A percentile compares a stretch with the other conserved stretches of the same genome.
phyloP scores from a whole-genome alignment of 768 basidiomycete species.

The Amanita molliuscula region DNA sequence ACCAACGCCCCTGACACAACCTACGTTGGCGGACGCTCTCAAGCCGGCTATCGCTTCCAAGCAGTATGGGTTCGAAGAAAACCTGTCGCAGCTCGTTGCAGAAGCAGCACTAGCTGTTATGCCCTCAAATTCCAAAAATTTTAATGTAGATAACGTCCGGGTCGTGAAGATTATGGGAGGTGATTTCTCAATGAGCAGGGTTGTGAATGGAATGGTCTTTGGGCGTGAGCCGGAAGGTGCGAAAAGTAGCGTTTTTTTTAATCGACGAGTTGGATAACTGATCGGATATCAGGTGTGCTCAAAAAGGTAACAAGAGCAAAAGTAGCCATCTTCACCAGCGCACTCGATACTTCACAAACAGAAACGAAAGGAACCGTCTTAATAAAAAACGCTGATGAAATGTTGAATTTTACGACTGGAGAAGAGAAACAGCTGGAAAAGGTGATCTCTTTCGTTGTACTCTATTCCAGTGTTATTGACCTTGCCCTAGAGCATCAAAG shows the following conservation, averaged over 20 bases:
- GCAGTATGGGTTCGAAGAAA: slow-evolving; percentile 90
- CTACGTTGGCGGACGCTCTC: slow-evolving; percentile 63
- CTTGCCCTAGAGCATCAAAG: slow-evolving; percentile 73
- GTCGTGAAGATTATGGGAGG: slow-evolving; percentile 99
- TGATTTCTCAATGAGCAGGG: slow-evolving; percentile 70
- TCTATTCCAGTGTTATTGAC: not conserved
- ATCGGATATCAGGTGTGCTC: slow-evolving; percentile 47
- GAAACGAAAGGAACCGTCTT: slow-evolving; percentile 99
- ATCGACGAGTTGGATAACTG: not conserved
- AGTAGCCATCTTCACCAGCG: slow-evolving; percentile 91
- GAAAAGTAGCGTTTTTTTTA: slow-evolving; percentile 9
- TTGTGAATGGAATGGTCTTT: slow-evolving; percentile 97
- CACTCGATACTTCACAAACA: slow-evolving; percentile 89
- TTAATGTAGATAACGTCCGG: slow-evolving; percentile 97
- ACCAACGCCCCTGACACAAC: slow-evolving; percentile 61
- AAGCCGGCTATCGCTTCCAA: slow-evolving; percentile 93
- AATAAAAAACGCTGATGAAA: slow-evolving; percentile 89
- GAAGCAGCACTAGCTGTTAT: slow-evolving; percentile 91
- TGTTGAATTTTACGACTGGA: slow-evolving; percentile 92
- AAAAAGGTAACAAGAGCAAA: slow-evolving; percentile 82
- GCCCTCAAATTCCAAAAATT: slow-evolving; percentile 80
- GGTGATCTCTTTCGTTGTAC: slow-evolving; percentile 21
- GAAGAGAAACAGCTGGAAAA: slow-evolving; percentile 97
- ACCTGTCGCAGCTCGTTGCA: slow-evolving; percentile 73
- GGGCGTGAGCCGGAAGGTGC: slow-evolving; percentile 89